Percentiles rank a stretch among this genome's conserved stretches.
These are phyloP conservation scores for Basipetospora chlamydospora DNA, from an alignment of 2,329 filamentous ascomycete species.

Conservation along the genomic window DNA sequence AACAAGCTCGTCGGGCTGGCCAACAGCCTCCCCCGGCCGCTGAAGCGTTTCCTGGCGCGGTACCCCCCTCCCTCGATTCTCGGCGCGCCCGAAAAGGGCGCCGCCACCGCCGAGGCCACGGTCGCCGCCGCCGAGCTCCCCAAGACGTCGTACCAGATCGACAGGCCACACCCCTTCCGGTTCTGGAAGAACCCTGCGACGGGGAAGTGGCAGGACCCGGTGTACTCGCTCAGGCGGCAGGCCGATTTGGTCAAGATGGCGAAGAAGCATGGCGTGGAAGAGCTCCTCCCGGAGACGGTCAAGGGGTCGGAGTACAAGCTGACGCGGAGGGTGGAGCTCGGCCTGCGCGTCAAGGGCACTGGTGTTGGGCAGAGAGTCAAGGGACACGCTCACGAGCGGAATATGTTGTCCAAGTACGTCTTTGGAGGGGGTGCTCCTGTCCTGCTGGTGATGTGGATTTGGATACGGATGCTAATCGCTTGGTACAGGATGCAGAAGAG, in stretches of 20 bases:
- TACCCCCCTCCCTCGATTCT: slow-evolving; percentile 49
- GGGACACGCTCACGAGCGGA: slow-evolving; percentile 86
- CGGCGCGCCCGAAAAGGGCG: slow-evolving; percentile 14
- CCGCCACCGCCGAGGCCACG: slow-evolving; percentile 35
- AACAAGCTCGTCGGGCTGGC: slow-evolving; percentile 42
- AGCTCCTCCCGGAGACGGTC: slow-evolving; percentile 59
- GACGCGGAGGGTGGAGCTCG: slow-evolving; percentile 59
- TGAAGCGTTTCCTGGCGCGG: slow-evolving; percentile 76
- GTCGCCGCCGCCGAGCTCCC: slow-evolving; percentile 20
- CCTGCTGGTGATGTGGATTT: background rate
- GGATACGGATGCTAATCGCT: background rate
- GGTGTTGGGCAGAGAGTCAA: slow-evolving; percentile 88
- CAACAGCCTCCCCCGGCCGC: slow-evolving; percentile 57
- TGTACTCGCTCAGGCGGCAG: slow-evolving; percentile 73
- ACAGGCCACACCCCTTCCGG: slow-evolving; percentile 65
- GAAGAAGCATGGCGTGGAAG: slow-evolving; percentile 61
- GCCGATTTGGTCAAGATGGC: slow-evolving; percentile 85
- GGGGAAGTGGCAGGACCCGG: slow-evolving; percentile 69
- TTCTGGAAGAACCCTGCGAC: slow-evolving; percentile 65
- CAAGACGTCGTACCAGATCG: slow-evolving; percentile 37
- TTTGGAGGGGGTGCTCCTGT: background rate
- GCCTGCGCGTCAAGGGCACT: slow-evolving; percentile 78
- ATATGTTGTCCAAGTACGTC: slow-evolving; percentile 57
- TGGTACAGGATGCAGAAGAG: slow-evolving; percentile 61
- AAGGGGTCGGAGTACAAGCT: slow-evolving; percentile 64